These are phyloP conservation scores for Aspergillus fischeri DNA, from an alignment of 2,329 filamentous ascomycete species.

Conservation along the genomic window DNA sequence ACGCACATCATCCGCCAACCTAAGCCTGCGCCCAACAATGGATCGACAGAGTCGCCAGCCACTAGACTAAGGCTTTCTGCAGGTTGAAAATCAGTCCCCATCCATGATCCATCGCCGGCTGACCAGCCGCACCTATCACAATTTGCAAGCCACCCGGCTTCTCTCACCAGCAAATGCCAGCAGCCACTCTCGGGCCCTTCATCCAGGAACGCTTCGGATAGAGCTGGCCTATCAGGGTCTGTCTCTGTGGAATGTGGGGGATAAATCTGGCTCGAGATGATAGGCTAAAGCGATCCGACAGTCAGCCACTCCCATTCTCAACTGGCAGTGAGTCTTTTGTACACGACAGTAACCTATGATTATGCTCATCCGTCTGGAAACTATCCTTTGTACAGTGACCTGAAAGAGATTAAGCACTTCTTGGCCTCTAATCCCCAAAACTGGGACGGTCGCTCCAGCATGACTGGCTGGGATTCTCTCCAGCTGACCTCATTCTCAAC, in stretches of 20 bases:
- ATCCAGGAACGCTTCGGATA: conserved; percentile 17
- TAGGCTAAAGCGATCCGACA: not conserved
- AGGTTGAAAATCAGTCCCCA: conserved; percentile 7
- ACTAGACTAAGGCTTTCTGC: conserved; percentile 9
- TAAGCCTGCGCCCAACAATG: conserved; percentile 8
- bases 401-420: not conserved
- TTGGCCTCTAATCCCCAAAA: not conserved
- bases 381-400: not conserved
- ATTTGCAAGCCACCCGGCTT: conserved; percentile 3
- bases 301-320: not conserved
- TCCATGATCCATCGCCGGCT: conserved; percentile 8
- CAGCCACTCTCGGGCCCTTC: conserved; percentile 10
- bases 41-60: conserved; percentile 12
- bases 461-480: not conserved
- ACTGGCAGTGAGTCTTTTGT: not conserved
- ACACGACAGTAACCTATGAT: not conserved
- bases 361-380: not conserved
- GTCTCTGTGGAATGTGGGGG: conserved; percentile 10
- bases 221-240: conserved; percentile 7
- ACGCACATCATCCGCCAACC: conserved; percentile 22
- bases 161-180: conserved; percentile 7
- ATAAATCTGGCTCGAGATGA: not conserved
- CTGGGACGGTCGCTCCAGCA: not conserved
- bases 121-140: conserved; percentile 13
- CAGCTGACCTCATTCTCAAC: not conserved